phyloP scores from a whole-genome alignment of 139 green algal species.

The Micromonas commoda region DNA sequence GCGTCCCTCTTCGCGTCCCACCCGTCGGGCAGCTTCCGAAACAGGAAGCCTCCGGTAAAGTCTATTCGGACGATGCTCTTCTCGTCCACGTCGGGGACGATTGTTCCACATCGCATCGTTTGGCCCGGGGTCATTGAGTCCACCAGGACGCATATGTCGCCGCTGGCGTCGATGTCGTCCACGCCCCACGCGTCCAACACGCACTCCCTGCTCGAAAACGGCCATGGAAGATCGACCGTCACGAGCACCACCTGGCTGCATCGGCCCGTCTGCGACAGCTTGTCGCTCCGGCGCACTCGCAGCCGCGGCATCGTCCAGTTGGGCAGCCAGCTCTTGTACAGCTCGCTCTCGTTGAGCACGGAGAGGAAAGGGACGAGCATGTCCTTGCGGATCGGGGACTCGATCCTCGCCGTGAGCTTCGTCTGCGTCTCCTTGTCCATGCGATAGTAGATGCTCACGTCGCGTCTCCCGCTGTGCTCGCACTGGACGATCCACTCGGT shows the following conservation, averaged over 20 bases:
- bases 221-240: neutral
- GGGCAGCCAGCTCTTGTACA: neutral
- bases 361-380: neutral
- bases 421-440: neutral
- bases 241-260: neutral
- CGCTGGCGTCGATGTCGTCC: neutral
- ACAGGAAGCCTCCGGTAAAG: neutral
- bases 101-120: neutral
- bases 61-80: neutral
- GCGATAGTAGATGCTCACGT: neutral
- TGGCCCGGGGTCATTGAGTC: neutral
- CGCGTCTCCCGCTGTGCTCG: neutral
- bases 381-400: neutral
- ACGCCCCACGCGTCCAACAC: neutral
- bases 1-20: neutral
- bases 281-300: neutral
- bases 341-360: neutral
- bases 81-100: too few relatives aligned
- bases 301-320: neutral
- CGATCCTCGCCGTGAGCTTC: neutral
- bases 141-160: neutral
- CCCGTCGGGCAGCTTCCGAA: neutral
- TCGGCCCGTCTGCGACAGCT: neutral
- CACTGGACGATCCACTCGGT: neutral
- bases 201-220: neutral